Evolutionary conservation across 768 basidiomycete species (phyloP).

Genomic region (Floccularia luteovirens): DNA sequence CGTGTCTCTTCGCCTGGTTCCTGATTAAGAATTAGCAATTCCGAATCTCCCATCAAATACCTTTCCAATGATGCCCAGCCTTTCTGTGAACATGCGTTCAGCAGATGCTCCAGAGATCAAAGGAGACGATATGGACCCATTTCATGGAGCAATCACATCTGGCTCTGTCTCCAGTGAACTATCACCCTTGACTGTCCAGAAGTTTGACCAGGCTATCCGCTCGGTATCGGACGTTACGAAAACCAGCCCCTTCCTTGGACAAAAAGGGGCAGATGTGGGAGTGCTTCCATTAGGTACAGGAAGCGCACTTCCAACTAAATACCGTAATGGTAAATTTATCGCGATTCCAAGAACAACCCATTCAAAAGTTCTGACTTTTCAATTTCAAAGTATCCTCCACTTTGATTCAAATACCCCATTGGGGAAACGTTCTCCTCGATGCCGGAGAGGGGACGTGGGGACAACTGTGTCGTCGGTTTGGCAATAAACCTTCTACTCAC

Average conservation of each 20-base stretch:
- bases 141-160: slow-evolving; percentile 27
- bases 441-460: slow-evolving; percentile 92
- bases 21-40: too few relatives aligned
- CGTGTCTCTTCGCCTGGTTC: not conserved
- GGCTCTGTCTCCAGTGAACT: slow-evolving; percentile 19
- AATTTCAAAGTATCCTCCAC: slow-evolving; percentile 57
- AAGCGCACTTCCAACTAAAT: slow-evolving; percentile 78
- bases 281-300: slow-evolving; percentile 84
- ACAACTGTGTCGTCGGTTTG: slow-evolving; percentile 76
- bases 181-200: slow-evolving; percentile 22
- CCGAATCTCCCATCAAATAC: slow-evolving; percentile 40
- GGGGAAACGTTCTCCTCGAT: slow-evolving; percentile 78
- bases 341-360: not conserved
- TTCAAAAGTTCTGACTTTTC: not conserved
- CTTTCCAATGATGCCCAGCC: slow-evolving; percentile 30
- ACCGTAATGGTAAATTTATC: slow-evolving; percentile 66
- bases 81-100: slow-evolving; percentile 39
- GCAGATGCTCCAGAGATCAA: slow-evolving; percentile 29
- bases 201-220: slow-evolving; percentile 30
- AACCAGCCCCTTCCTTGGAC: slow-evolving; percentile 6
- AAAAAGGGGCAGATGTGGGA: slow-evolving; percentile 53
- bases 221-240: slow-evolving; percentile 16
- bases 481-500: slow-evolving; percentile 28
- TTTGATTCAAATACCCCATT: slow-evolving; percentile 64
- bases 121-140: slow-evolving; percentile 23